These are phyloP conservation scores for Phaeophleospora eucalypticola DNA, from an alignment of 2,329 filamentous ascomycete genomes.

Conservation along the genomic window DNA sequence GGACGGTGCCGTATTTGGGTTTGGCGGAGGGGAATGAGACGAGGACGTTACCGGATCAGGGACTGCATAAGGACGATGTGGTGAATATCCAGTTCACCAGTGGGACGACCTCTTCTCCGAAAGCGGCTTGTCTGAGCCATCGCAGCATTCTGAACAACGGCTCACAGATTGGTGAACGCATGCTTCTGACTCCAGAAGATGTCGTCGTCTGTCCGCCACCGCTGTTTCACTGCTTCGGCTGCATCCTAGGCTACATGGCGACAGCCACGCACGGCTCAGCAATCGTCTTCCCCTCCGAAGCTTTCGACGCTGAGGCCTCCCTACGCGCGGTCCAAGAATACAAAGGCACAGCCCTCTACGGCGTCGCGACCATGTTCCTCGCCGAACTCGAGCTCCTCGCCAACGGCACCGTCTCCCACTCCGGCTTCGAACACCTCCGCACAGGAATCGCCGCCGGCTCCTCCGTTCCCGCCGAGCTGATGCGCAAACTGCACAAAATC, in stretches of 20 bases:
- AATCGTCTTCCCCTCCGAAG: constrained; percentile 81
- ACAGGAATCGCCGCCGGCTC: constrained; percentile 92
- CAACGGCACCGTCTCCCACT: constrained; percentile 32
- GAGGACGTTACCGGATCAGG: constrained; percentile 44
- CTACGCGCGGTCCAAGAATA: constrained; percentile 62
- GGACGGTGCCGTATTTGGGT: constrained; percentile 43
- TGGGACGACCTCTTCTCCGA: constrained; percentile 82
- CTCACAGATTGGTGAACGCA: constrained; percentile 73
- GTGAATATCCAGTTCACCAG: constrained; percentile 97
- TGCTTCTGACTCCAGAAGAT: constrained; percentile 72
- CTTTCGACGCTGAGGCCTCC: constrained; percentile 74
- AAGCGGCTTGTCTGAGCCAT: constrained; percentile 86
- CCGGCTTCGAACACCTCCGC: constrained; percentile 62
- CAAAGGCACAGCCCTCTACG: constrained; percentile 68
- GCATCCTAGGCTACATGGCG: constrained; percentile 91
- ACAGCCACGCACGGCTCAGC: constrained; percentile 77
- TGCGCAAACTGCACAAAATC: constrained; percentile 67
- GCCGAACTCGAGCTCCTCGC: constrained; percentile 73
- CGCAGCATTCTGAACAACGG: constrained; percentile 90
- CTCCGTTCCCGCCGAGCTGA: constrained; percentile 77
- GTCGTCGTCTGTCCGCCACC: constrained; percentile 62
- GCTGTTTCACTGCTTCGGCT: constrained; percentile 73
- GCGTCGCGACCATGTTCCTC: constrained; percentile 93
- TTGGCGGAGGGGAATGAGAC: constrained; percentile 37
- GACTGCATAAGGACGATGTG: constrained; percentile 60